Evolutionary conservation across 2,329 filamentous ascomycete species (phyloP), one percentile per base, ranked within the genome.

Genomic region (Colletotrichum salicis): DNA sequence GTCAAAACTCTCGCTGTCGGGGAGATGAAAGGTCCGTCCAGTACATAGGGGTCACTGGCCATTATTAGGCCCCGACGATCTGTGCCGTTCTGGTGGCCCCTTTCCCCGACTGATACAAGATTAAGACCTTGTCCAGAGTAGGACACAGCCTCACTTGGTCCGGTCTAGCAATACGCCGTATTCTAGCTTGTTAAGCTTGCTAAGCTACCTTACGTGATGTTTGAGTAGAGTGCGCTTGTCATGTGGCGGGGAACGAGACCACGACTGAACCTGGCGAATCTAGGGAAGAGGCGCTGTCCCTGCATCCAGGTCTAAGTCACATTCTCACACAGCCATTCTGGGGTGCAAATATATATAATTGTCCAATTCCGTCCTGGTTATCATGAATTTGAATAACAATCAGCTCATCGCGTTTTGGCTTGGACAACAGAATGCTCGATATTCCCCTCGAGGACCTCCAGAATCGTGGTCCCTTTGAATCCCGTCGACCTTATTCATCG

Each of bases 361-460:
- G 19, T 22, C n/a, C 1, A 48, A 48, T 48, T 11, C 41, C 41
- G 8, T 19, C 19, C 19, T 10, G 7, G 11, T n/a, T 22, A 5
- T 22, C 8, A 48, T 22, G 41, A 22, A 22, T 4, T 48, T 48
- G 37, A 41, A 41, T 6, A 41, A 41, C 7, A 41, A 3, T 41
- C 13, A 41, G 37, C 6, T 41, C 37, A 41, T 41, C 19, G 6
- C 37, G 37, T 8, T 41, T 41, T 10, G 37, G 15, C 37, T 19
- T 41, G 37, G 37, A 41, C 37, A 41, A 41, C 37, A 41, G 37
- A 41, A 64, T 64, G 61, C 61, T 37, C 31, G 48, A 64, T 24
- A 64, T 64, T 55, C 31, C 31, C 3, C 31, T 64, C n/a, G 37
- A 55, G 5, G 51, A 64, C 31, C 51, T 64, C 51, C 51, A 64